Base-by-base conservation (phyloP, 805 yeast species). In the Saccharomycopsis sp. region DNA sequence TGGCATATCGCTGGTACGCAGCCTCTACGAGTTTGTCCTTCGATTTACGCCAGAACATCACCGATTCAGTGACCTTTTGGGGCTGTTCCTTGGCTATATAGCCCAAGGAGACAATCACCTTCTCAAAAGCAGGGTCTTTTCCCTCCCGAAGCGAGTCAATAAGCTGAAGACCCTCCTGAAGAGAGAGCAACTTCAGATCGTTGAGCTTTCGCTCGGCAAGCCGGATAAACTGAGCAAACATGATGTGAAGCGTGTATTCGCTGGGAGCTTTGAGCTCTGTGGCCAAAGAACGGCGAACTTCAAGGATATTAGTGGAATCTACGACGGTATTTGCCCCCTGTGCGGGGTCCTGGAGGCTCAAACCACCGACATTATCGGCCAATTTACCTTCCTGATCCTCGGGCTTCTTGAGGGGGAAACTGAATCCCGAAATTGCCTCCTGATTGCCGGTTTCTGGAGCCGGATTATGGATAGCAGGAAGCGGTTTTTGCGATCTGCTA, bases 11-110 rank as follows among this genome's bases (percentile, higher is more conserved):
- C 20, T 54, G 53, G 29, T 54, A 34, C 24, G 61, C 42, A 9
- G 35, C 20, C 14, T 62, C 61, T 14, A 62, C 41, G 29, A 44
- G 55, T 8, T 93, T 98, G 14, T 96, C 85, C 70, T 94, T 94
- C 1, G 93, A 83, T 69, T 93, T 89, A 61, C 98, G 80, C 99
- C 99, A 94, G 69, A 89, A 92, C 98, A 94, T 92, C 60, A 94
- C 96, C 3, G 96, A 90, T 70, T 94, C 99, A 38, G 96, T 91
- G 1, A 94, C 97, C 0, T 97, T 96, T 67, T 90, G 92, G 0
- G 98, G 97, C 64, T 90, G 89, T 24, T 86, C 78, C 58, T 90
- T 79, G 1, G 99, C 96, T 44, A 94, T 89, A 69, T 89, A 89
- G 7, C 99, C 99, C 57, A 94, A 73, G 0, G 97, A 87, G 15